Evolutionary conservation across 768 basidiomycete species (phyloP), one percentile per base, ranked within the genome.

Genomic region (Auricularia sp.): DNA sequence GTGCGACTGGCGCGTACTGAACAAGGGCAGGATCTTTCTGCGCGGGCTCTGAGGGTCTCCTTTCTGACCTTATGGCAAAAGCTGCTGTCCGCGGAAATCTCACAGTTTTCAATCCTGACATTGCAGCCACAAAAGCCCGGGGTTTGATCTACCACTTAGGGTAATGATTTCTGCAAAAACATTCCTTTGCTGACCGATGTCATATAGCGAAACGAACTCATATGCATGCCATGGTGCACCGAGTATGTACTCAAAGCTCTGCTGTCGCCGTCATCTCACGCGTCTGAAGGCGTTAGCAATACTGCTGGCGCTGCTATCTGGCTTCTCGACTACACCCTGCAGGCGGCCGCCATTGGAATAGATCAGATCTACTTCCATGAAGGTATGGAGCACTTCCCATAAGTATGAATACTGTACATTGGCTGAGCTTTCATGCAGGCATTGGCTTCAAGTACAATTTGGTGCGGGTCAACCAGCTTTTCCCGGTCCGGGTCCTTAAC

Each of bases 301-400:
- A 83, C 82, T 1, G 87, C 83, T n/a, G 88, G 87, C 14, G 86
- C 86, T 0, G 83, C 85, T 18, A 72, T 89, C 21, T 89, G 87
- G 87, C 77, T 80, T 11, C 73, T 87, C 65, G 87, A 89, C 71
- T 87, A 88, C 71, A 76, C 80, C 1, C 74, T 90, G 3, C 85
- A 80, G 68, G 84, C 85, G 70, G 73, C 82, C 1, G 80, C 81
- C 66, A 72, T 85, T 10, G 83, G 83, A 7, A 59, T 59, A 10
- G 56, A 59, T 1, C 16, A 59, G 29, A 23, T 59, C 16, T 84
- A 80, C 74, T 87, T 86, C 77, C 56, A 59, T 18, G 16, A 59
- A 12, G 56, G 53, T 54, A 29, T 29, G 29, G 2, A 29, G 29
- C 29, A 29, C 29, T 29, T 29, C 29, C 29, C 29, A 29, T 29